Percentiles rank a stretch among this genome's conserved stretches.
These are phyloP conservation scores for Penicillium sp. DNA, from an alignment of 2,329 filamentous ascomycete species.

Conservation along the genomic window DNA sequence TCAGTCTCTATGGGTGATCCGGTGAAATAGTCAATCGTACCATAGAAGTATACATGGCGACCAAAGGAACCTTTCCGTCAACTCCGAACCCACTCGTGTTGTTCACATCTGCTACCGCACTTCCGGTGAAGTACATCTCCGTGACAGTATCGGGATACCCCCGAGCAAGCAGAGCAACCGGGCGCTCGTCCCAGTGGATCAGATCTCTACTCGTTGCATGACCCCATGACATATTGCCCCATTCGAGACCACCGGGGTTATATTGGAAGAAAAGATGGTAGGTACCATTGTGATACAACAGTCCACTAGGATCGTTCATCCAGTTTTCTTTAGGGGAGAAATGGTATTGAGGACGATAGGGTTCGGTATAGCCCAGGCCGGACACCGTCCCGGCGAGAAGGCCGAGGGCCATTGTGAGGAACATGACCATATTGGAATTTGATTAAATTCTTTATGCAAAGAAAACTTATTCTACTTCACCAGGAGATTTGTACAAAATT, in stretches of 20 bases:
- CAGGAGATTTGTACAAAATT: neutral
- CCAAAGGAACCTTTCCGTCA: constrained; percentile 58
- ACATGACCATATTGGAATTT: neutral
- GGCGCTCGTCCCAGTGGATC: constrained; percentile 64
- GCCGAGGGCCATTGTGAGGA: neutral
- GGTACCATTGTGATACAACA: constrained; percentile 16
- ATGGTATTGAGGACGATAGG: constrained; percentile 11
- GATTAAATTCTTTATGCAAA: neutral
- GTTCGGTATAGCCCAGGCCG: constrained; percentile 8
- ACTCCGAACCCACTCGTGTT: constrained; percentile 67
- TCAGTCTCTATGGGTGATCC: neutral
- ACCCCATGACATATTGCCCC: constrained; percentile 27
- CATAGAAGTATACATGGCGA: constrained; percentile 57
- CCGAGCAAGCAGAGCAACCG: constrained; percentile 52
- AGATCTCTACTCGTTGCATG: constrained; percentile 27
- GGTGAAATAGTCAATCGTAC: constrained; percentile 7
- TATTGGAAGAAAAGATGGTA: constrained; percentile 27
- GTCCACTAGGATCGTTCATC: constrained; percentile 23
- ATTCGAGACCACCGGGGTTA: constrained; percentile 19
- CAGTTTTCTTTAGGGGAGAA: constrained; percentile 7
- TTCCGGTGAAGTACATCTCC: constrained; percentile 53
- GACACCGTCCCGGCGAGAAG: constrained; percentile 8
- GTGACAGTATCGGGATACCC: constrained; percentile 46
- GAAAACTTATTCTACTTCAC: neutral
- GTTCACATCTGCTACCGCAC: constrained; percentile 58